Percentiles rank a stretch among this genome's conserved stretches.
Evolutionary conservation across 805 yeast species (phyloP).

Genomic region (Candida maltosa): DNA sequence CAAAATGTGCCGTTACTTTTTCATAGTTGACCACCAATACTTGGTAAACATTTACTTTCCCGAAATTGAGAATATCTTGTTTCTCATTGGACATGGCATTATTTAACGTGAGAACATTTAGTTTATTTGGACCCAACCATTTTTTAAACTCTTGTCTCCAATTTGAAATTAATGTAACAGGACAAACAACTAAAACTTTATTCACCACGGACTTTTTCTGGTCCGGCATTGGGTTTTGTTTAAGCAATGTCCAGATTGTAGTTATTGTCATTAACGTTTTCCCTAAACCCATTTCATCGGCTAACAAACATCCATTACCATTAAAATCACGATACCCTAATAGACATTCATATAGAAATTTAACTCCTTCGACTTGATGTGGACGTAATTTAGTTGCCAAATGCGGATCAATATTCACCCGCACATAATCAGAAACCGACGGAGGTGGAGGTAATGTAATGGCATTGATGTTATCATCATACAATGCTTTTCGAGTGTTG

Average conservation of each 20-base stretch:
- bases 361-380: conserved; percentile 84
- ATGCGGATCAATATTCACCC: conserved; percentile 43
- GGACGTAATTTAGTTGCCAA: conserved; percentile 58
- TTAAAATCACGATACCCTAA: conserved; percentile 58
- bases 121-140: conserved; percentile 70
- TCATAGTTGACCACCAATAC: conserved; percentile 88
- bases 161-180: conserved; percentile 82
- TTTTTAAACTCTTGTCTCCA: conserved; percentile 88
- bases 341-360: conserved; percentile 77
- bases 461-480: conserved; percentile 5
- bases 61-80: conserved; percentile 56
- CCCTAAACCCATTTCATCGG: conserved; percentile 93
- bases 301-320: conserved; percentile 74
- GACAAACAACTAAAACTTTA: conserved; percentile 80
- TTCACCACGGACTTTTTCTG: conserved; percentile 36
- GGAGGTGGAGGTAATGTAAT: conserved; percentile 8
- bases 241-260: conserved; percentile 76
- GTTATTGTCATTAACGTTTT: conserved; percentile 80
- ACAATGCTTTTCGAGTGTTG: conserved; percentile 1
- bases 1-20: conserved; percentile 54
- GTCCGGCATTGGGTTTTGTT: conserved; percentile 49
- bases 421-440: neutral
- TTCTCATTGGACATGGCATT: conserved; percentile 51
- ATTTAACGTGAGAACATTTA: conserved; percentile 64
- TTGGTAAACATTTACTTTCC: conserved; percentile 70